Evolutionary conservation across 371 early-diverging fungal species (phyloP), one percentile per base, ranked within the genome.

Genomic region (Mortierella polycephala): DNA sequence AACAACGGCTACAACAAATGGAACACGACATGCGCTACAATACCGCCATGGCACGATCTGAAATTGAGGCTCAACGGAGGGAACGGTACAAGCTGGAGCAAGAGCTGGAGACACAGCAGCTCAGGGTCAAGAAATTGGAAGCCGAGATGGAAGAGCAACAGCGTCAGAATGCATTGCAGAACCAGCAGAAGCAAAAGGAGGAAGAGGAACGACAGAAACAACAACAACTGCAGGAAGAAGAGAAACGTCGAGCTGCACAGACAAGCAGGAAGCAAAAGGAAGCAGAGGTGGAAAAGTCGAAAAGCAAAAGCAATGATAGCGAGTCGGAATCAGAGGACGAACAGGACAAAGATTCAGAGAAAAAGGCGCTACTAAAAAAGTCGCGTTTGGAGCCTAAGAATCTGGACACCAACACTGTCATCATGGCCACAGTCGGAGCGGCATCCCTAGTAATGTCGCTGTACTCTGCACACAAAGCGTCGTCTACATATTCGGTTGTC

Each of bases 401-500:
- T 14, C 30, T 49, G 44, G 40, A 56, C 0, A 37, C 49, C 41
- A 76, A 70, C 23, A 44, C 68, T 0, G 44, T 79, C 5, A 45
- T 72, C 23, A 76, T 82, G 55, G 83, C 87, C n/a, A 73, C 84
- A 12, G 86, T 83, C 5, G 86, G 84, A 0, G 83, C 83, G 1
- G 82, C 86, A 30, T 79, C 86, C 0, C 62, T 88, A 37, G 84
- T 83, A 5, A 51, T 87, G 37, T 83, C 89, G 0, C 52, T 87
- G n/a, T 87, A 86, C 58, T 84, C 87, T 1, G 84, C 89, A 7
- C 86, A 88, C 75, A 75, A 83, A 69, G 86, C 87, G 3, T 83
- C 85, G 6, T 68, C 79, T 0, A 68, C 71, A 5, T 84, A 81
- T 42, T 85, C 85, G 14, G 85, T 84, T 13, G 71, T 87, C 7